Evolutionary conservation across 1,284 basidiomycete genomes (phyloP), one percentile per base, ranked within the genome.

Genomic region (Apiotrichum montevideense): DNA sequence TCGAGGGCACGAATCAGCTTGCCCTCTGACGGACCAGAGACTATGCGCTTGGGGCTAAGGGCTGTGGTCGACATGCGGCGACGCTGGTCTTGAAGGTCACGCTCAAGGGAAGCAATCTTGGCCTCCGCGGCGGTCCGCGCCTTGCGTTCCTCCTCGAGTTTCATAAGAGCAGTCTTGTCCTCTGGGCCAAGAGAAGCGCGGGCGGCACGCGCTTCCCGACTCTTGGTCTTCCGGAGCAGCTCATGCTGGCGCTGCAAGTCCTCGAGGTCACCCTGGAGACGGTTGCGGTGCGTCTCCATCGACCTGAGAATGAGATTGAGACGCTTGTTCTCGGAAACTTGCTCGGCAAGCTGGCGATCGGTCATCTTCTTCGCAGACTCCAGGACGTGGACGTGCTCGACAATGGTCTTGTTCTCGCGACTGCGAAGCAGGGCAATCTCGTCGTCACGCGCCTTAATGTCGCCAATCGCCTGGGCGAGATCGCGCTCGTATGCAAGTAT

Each of bases 341-440:
- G 73, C 46, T 92, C 90, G 33, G 81, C 83, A 6, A 98, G 84
- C 72, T 98, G 91, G 33, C 88, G 84, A 71, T 98, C 95, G 1
- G 96, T 96, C 61, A 96, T 87, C 57, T 88, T 88, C 76, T 98
- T 98, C 9, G 96, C 95, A 70, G 96, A 90, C 73, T 98, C 94
- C 6, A 97, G 82, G 14, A 98, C 96, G 67, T 98, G 89, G 21
- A 98, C 93, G 70, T 99, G 96, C 76, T 99, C 95, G 49, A 99
- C 93, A 57, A 97, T 96, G 11, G 92, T 98, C 80, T 95, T 97
- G 80, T 98, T 92, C 74, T 94, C 90, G 70, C 85, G 84, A 6
- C 87, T 87, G 57, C 90, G 87, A 13, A 94, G 78, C 58, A 92
- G 87, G 59, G 86, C 87, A 60, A 91, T 83, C 58, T 95, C 90